A percentile compares a stretch with the other conserved stretches of the same genome.
Conservation (phyloP, 805 yeast species). For the Lachancea fermentati region DNA sequence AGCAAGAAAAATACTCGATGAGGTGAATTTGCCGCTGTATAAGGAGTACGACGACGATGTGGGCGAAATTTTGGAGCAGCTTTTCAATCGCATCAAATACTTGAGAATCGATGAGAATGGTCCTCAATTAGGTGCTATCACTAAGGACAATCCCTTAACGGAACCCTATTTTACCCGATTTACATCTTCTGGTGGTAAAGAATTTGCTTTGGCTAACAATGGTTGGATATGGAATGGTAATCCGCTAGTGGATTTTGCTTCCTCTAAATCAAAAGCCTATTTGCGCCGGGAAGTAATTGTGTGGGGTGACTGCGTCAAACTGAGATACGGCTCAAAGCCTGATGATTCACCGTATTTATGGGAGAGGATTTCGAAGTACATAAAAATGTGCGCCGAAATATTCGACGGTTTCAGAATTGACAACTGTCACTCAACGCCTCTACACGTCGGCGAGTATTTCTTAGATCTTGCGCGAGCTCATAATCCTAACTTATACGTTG, state of each 20-base stretch:
- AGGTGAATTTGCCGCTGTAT: slow-evolving; percentile 70
- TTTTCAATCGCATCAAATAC: slow-evolving; percentile 71
- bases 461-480: slow-evolving; percentile 81
- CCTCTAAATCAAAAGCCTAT: slow-evolving; percentile 70
- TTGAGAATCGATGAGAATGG: slow-evolving; percentile 76
- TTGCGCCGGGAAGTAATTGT: slow-evolving; percentile 87
- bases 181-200: slow-evolving; percentile 42
- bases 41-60: slow-evolving; percentile 70
- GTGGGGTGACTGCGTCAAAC: slow-evolving; percentile 96
- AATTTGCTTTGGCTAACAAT: slow-evolving; percentile 80
- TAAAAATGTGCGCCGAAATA: slow-evolving; percentile 60
- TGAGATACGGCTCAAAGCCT: slow-evolving; percentile 73
- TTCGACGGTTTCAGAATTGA: slow-evolving; percentile 91
- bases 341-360: slow-evolving; percentile 86
- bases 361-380: slow-evolving; percentile 79
- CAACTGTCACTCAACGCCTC: slow-evolving; percentile 93
- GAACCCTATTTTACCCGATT: slow-evolving; percentile 88
- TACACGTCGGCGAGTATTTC: slow-evolving; percentile 87
- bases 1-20: slow-evolving; percentile 59
- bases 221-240: slow-evolving; percentile 99
- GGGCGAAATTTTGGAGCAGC: slow-evolving; percentile 56
- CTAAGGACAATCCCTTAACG: slow-evolving; percentile 53
- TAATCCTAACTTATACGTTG: slow-evolving; percentile 84
- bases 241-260: slow-evolving; percentile 90
- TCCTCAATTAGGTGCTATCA: slow-evolving; percentile 68